Evolutionary conservation across 768 basidiomycete species (phyloP), one percentile per base, ranked within the genome.

Genomic region (Dioszegia crocea): DNA sequence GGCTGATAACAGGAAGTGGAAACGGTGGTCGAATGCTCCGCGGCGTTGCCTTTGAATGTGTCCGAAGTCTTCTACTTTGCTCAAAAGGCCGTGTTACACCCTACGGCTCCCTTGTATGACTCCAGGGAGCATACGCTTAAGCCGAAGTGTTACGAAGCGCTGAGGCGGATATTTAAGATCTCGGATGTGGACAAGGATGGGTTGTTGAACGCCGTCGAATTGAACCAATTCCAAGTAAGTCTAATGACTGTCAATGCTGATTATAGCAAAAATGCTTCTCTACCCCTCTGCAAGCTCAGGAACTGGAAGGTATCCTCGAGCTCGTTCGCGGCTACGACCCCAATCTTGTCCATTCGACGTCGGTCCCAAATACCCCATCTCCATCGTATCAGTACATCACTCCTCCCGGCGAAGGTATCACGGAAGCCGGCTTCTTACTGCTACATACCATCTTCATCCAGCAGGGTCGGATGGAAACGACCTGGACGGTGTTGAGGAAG

Each of bases 61-160:
- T 93, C 92, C 16, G 93, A 94, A 77, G 91, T 98, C 29, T 92
- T 98, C 80, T 97, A 94, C 77, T 97, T 97, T 76, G 94, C 94
- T 1, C 93, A 96, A 78, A 97, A 96, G 74, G 94, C 94, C 12
- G 94, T 99, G 30, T 80, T 97, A 11, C 91, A 99, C 73, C 94
- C 94, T 1, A 94, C 92, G 0, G 94, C 94, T 5, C 94, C 94
- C 5, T 80, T 99, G 19, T 99, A 98, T 75, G 94, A 99, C 75
- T 94, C 92, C 1, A 80, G 92, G 72, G 91, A 97, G 68, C 93
- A 97, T 78, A 86, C 88, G 17, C 80, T 99, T 46, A 99, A 98
- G 81, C 88, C 90, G 6, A 88, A 89, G 48, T 97, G 93, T 70
- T 81, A 88, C 24, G 85, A 86, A 39, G 94, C 94, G 1, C 80